Evolutionary conservation across 331 rosid genomes (phyloP).

Genomic region (Dryas integrifolia): DNA sequence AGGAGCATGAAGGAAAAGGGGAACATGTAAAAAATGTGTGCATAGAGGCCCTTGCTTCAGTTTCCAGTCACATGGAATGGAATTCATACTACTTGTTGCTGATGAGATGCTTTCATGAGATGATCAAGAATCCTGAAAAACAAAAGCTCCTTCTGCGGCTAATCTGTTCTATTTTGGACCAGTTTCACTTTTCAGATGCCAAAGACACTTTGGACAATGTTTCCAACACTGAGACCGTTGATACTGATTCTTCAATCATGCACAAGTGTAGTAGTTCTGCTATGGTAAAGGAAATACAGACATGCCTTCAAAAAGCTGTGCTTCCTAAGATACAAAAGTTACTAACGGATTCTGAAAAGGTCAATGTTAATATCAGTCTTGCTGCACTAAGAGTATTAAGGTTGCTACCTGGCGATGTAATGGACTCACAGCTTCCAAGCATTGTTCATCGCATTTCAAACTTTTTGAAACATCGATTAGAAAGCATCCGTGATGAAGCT

Average conservation of each 20-base stretch:
- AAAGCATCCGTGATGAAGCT: constrained; percentile 91
- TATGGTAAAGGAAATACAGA: constrained; percentile 51
- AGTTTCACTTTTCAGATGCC: constrained; percentile 66
- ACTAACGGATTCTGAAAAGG: constrained; percentile 70
- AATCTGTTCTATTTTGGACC: constrained; percentile 74
- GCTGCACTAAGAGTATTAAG: constrained; percentile 79
- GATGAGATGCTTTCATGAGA: constrained; percentile 68
- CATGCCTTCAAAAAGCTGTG: constrained; percentile 57
- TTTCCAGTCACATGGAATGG: constrained; percentile 81
- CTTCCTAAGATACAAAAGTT: constrained; percentile 80
- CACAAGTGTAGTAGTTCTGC: constrained; percentile 26
- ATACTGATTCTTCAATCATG: constrained; percentile 22
- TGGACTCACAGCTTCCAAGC: constrained; percentile 80
- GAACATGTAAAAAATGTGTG: constrained; percentile 80
- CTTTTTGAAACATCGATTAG: constrained; percentile 74
- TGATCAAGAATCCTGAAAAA: constrained; percentile 51
- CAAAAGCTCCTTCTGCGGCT: constrained; percentile 64
- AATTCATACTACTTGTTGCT: constrained; percentile 71
- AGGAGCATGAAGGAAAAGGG: constrained; percentile 61
- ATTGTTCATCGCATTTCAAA: constrained; percentile 75
- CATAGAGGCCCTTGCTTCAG: constrained; percentile 78
- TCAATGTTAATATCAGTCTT: constrained; percentile 69
- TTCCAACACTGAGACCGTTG: constrained; percentile 35
- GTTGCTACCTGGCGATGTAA: constrained; percentile 74
- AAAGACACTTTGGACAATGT: constrained; percentile 29